Evolutionary conservation across 2,329 filamentous ascomycete genomes (phyloP).

Genomic region (Aspergillus flavus): DNA sequence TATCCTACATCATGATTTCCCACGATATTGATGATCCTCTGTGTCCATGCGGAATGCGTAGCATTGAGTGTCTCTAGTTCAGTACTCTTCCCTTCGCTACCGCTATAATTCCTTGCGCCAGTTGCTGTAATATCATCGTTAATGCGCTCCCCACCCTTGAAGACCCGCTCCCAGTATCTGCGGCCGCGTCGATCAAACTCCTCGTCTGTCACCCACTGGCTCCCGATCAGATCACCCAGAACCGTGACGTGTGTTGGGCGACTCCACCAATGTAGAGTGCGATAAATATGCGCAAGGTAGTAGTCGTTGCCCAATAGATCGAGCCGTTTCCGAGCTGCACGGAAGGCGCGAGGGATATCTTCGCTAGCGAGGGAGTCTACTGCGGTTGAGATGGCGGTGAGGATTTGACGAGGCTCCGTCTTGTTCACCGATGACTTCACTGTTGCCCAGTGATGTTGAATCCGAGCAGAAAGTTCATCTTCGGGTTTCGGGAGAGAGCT

Average conservation of each 20-base stretch:
- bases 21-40: conserved; percentile 80
- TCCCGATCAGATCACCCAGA: conserved; percentile 87
- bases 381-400: conserved; percentile 25
- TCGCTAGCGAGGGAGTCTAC: conserved; percentile 54
- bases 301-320: conserved; percentile 93
- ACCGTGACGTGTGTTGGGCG: conserved; percentile 84
- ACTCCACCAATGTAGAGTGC: conserved; percentile 80
- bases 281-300: conserved; percentile 91
- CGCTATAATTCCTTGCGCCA: conserved; percentile 44
- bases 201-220: conserved; percentile 86
- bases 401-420: conserved; percentile 21
- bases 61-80: conserved; percentile 33
- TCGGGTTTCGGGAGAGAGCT: conserved; percentile 69
- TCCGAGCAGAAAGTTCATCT: conserved; percentile 46
- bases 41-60: conserved; percentile 63
- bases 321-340: conserved; percentile 73
- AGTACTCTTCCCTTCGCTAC: conserved; percentile 26
- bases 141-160: conserved; percentile 68
- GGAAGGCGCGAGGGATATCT: conserved; percentile 69
- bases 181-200: conserved; percentile 76
- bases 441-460: conserved; percentile 41
- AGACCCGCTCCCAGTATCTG: conserved; percentile 80
- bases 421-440: conserved; percentile 19
- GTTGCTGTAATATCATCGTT: conserved; percentile 46
- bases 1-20: conserved; percentile 98